Evolutionary conservation across 1,139 yeast genomes (phyloP).

Genomic region (Scheffersomyces cryptocercus): DNA sequence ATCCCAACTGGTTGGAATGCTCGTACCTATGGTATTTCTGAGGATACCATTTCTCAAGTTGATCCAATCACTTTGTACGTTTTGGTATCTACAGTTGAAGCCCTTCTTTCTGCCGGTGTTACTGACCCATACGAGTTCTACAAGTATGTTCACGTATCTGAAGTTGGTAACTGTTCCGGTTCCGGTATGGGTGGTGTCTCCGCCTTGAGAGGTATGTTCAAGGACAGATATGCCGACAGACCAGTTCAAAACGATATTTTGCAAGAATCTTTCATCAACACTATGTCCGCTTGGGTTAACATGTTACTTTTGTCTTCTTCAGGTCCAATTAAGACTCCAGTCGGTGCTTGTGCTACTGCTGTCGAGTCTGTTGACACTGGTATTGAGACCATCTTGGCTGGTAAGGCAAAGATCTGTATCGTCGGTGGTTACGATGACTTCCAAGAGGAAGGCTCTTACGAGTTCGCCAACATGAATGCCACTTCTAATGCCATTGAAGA

Average conservation of each 20-base stretch:
- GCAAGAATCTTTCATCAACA: slow-evolving; percentile 97
- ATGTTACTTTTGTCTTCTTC: slow-evolving; percentile 97
- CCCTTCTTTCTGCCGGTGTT: slow-evolving; percentile 88
- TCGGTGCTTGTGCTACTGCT: slow-evolving; percentile 99
- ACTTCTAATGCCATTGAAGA: slow-evolving; percentile 88
- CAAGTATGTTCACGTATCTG: slow-evolving; percentile 96
- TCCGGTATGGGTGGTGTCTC: slow-evolving; percentile 99
- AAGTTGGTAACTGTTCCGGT: slow-evolving; percentile 98
- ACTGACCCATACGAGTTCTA: slow-evolving; percentile 98
- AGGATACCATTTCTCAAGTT: slow-evolving; percentile 89
- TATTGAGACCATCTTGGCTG: slow-evolving; percentile 86
- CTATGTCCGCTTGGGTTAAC: slow-evolving; percentile 99
- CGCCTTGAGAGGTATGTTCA: slow-evolving; percentile 97
- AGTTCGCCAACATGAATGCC: slow-evolving; percentile 98
- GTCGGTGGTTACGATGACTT: slow-evolving; percentile 99
- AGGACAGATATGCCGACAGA: slow-evolving; percentile 85
- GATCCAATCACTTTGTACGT: slow-evolving; percentile 94
- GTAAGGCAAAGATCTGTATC: slow-evolving; percentile 92
- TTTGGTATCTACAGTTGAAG: slow-evolving; percentile 93
- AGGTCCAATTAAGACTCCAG: slow-evolving; percentile 99
- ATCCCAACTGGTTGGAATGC: slow-evolving; percentile 99
- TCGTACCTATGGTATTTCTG: slow-evolving; percentile 89
- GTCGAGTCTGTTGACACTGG: slow-evolving; percentile 96
- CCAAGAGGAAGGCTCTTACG: slow-evolving; percentile 98
- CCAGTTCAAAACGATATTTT: slow-evolving; percentile 96